A percentile compares a stretch with the other conserved stretches of the same genome.
Evolutionary conservation across 192 early-diverging fungal genomes (phyloP).

Genomic region (Rhizoclosmatium sp.): DNA sequence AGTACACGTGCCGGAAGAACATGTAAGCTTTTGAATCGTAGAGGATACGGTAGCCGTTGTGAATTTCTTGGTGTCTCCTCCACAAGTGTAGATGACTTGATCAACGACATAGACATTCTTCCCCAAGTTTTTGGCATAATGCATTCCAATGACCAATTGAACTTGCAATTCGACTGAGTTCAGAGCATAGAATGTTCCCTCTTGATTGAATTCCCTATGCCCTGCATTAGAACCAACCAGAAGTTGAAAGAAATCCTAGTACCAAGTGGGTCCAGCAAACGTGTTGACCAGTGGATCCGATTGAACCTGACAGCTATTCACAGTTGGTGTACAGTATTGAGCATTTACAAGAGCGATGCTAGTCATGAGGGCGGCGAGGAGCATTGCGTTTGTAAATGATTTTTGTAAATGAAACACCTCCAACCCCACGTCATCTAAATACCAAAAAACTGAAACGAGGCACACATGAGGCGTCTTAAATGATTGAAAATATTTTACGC

Average conservation of each 20-base stretch:
- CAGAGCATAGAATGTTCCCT: constrained; percentile 15
- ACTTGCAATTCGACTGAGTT: neutral
- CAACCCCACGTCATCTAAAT: no score
- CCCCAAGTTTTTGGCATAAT: neutral
- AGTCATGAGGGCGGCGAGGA: neutral
- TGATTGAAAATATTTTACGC: no score
- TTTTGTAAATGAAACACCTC: no score
- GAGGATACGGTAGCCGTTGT: neutral
- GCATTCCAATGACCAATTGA: neutral
- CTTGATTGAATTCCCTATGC: neutral
- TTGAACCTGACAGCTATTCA: constrained; percentile 1
- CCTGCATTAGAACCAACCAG: no score
- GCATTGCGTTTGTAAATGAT: neutral
- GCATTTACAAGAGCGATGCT: neutral
- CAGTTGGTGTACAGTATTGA: constrained; percentile 10
- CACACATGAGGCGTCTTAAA: no score
- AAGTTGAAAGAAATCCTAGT: no score
- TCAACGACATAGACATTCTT: neutral
- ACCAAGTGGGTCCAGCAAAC: neutral
- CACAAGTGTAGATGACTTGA: constrained; percentile 6
- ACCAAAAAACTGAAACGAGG: no score
- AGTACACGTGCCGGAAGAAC: neutral
- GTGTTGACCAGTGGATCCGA: constrained; percentile 15
- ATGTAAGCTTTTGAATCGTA: neutral
- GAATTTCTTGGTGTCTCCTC: neutral